Evolutionary conservation across 2,329 filamentous ascomycete species (phyloP).

Genomic region (Aspergillus uvarum): DNA sequence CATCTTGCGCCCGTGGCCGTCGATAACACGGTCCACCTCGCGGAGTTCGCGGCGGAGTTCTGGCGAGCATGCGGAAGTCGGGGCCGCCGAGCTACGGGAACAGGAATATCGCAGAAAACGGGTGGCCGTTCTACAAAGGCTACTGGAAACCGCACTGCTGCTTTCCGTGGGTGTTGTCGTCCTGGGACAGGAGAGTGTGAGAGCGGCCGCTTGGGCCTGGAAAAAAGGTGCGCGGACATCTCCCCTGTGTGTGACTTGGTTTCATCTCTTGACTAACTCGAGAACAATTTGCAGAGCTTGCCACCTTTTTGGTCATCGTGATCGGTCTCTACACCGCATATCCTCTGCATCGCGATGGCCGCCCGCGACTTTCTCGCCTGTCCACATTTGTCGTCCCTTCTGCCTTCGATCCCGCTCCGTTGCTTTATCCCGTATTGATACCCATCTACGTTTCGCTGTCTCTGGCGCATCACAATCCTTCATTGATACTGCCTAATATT

Average conservation of each 20-base stretch:
- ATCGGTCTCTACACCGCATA: constrained; percentile 48
- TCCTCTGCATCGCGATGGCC: constrained; percentile 48
- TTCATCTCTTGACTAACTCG: constrained; percentile 14
- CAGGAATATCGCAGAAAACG: constrained; percentile 34
- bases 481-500: constrained; percentile 72
- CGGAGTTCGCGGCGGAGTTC: constrained; percentile 33
- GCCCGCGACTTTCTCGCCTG: constrained; percentile 32
- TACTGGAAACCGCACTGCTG: constrained; percentile 56
- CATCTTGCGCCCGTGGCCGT: constrained; percentile 32
- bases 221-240: constrained; percentile 36
- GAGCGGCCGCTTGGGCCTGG: constrained; percentile 37
- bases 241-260: neutral
- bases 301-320: constrained; percentile 32
- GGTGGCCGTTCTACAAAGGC: constrained; percentile 48
- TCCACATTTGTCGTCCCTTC: constrained; percentile 64
- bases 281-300: constrained; percentile 30
- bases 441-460: constrained; percentile 76
- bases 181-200: constrained; percentile 32
- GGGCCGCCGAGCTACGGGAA: constrained; percentile 23
- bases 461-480: constrained; percentile 61
- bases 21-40: constrained; percentile 29
- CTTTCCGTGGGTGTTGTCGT: constrained; percentile 52
- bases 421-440: constrained; percentile 79
- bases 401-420: constrained; percentile 84
- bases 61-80: constrained; percentile 30